These are phyloP conservation scores for Fusarium papillatum DNA, from an alignment of 2,329 filamentous ascomycete genomes.

Conservation along the genomic window DNA sequence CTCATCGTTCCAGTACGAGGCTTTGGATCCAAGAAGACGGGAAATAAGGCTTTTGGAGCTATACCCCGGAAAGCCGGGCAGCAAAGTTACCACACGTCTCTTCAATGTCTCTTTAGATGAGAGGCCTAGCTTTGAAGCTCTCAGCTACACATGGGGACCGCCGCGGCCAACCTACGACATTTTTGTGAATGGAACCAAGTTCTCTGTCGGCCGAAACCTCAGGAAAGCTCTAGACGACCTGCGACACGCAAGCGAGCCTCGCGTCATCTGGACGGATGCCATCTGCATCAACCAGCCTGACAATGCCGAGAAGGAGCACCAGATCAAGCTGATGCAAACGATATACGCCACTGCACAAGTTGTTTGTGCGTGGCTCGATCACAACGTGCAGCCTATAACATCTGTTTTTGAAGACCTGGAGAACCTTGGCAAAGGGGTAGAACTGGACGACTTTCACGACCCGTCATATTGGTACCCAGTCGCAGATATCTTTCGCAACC, in stretches of 20 bases:
- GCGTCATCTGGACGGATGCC: conserved; percentile 18
- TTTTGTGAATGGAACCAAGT: not conserved
- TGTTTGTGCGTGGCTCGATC: conserved; percentile 17
- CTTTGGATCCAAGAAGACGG: not conserved
- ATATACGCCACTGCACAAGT: conserved; percentile 8
- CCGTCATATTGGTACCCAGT: conserved; percentile 10
- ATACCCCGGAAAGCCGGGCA: conserved; percentile 5
- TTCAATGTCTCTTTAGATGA: conserved; percentile 3
- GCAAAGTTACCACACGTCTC: not conserved
- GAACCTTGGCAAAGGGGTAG: conserved; percentile 1
- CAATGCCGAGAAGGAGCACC: conserved; percentile 2
- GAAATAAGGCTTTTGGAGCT: conserved; percentile 5
- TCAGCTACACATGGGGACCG: conserved; percentile 19
- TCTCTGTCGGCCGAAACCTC: not conserved
- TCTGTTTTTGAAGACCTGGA: not conserved
- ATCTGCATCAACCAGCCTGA: conserved; percentile 21
- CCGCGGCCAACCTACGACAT: not conserved
- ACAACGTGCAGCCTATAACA: not conserved
- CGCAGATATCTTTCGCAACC: conserved; percentile 15
- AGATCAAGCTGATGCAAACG: conserved; percentile 13
- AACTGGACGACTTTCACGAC: conserved; percentile 3
- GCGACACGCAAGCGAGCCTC: not conserved
- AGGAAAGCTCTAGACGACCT: conserved; percentile 11
- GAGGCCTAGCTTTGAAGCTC: conserved; percentile 6
- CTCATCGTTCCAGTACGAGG: not conserved